These are phyloP conservation scores for Gryganskiella cystojenkinii DNA, from an alignment of 192 early-diverging fungal genomes.

Conservation along the genomic window DNA sequence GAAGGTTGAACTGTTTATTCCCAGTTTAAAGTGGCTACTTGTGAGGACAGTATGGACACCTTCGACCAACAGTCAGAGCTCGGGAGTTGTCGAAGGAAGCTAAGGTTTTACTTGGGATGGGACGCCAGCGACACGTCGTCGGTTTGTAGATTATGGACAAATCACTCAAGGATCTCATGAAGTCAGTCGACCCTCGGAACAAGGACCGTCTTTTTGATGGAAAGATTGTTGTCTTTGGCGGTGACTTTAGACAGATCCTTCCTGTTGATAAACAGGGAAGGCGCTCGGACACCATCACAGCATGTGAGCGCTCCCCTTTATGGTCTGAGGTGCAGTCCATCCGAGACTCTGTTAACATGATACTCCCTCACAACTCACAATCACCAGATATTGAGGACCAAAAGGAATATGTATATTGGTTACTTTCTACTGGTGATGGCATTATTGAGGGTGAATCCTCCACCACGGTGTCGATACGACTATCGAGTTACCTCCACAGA, in stretches of 20 bases:
- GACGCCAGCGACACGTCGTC: constrained; percentile 21
- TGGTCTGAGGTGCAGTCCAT: constrained; percentile 10
- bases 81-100: too few relatives aligned
- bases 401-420: constrained; percentile 9
- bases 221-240: constrained; percentile 36
- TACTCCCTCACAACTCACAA: too few relatives aligned
- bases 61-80: too few relatives aligned
- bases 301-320: constrained; percentile 29
- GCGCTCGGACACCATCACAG: constrained; percentile 10
- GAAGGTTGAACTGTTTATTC: too few relatives aligned
- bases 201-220: constrained; percentile 30
- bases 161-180: constrained; percentile 20
- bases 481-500: constrained; percentile 9
- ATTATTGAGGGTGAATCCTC: neutral
- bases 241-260: constrained; percentile 39
- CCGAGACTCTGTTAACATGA: constrained; percentile 23
- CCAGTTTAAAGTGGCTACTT: too few relatives aligned
- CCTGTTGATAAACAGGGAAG: constrained; percentile 19
- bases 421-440: constrained; percentile 15
- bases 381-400: neutral
- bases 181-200: neutral
- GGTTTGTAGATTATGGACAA: constrained; percentile 27
- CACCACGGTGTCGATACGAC: neutral
- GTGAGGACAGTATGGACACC: too few relatives aligned
- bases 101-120: too few relatives aligned